Evolutionary conservation across 2,329 filamentous ascomycete genomes (phyloP), one percentile per base, ranked within the genome.

Genomic region (Aspergillus candidus): DNA sequence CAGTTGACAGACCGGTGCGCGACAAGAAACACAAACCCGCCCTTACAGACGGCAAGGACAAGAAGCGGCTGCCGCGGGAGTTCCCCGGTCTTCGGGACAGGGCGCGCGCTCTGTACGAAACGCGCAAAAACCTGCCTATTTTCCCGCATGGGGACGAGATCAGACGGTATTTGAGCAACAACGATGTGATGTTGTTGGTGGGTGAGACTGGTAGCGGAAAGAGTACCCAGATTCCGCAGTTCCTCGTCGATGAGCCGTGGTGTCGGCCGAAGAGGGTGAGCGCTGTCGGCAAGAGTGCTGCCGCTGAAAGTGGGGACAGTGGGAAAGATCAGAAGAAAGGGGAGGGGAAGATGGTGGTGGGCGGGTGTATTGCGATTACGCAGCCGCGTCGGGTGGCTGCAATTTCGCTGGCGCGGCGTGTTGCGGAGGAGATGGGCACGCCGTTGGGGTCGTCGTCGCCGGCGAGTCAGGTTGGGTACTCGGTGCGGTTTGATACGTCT

Each of bases 201-300:
- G 91, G 91, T 70, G 91, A 97, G 66, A 98, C 93, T 0, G 93
- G 93, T 63, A 94, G 88, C 11, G 93, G 93, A 62, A 98, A 98
- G 70, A 94, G 87, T 71, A 98, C 93, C 0, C 93, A 98, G 67
- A 83, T 96, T 0, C 91, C 93, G 0, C 93, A 97, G 59, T 96
- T 95, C 50, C 72, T 98, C 6, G 79, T 84, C 36, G 71, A 75
- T 18, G 86, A 96, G 59, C 69, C 79, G 6, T 97, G 90, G 89
- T 95, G 89, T 63, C 74, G 72, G 42, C 77, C 74, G 31, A 74
- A 74, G 45, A 79, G 67, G 45, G 75, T 80, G 36, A 77, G 71
- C 39, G 54, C 83, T 11, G 36, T 44, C 4, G 47, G 54, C 32
- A 46, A 56, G 4, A 56, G 61, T 46, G 58, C 53, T n/a, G 52